phyloP scores from a whole-genome alignment of 257 asterid genomes.

The Solanum arcanum region DNA sequence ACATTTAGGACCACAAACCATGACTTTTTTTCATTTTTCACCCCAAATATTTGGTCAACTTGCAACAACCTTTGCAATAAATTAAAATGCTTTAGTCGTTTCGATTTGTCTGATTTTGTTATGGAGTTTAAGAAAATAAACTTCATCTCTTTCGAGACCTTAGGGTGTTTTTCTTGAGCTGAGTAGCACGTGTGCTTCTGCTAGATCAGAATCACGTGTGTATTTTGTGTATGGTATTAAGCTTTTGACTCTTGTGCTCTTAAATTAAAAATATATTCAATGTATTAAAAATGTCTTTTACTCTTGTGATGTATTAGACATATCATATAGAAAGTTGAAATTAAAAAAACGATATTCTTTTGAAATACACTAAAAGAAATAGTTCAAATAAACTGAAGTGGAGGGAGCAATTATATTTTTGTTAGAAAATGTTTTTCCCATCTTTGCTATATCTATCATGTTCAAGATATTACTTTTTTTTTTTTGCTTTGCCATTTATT shows the following conservation, averaged over 20 bases:
- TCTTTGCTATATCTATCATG: neutral
- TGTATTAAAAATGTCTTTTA: no score
- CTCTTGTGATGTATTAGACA: no score
- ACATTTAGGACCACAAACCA: neutral
- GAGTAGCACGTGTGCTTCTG: no score
- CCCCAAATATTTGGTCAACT: neutral
- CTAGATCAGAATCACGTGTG: no score
- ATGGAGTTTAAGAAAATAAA: no score
- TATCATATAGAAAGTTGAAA: no score
- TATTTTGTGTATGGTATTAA: neutral
- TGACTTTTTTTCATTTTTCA: neutral
- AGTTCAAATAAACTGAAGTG: neutral
- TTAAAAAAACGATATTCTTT: no score
- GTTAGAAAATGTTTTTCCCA: neutral
- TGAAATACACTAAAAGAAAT: no score
- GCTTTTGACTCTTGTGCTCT: neutral
- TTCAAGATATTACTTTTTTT: neutral
- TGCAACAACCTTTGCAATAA: neutral
- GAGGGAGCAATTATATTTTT: neutral
- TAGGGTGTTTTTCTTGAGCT: neutral
- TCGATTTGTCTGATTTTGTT: no score
- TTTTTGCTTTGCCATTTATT: neutral
- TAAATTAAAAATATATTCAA: no score
- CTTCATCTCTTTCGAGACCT: neutral
- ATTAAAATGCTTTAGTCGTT: no score